These are phyloP conservation scores for Aspergillus eucalypticola DNA, from an alignment of 2,329 filamentous ascomycete species.

Conservation along the genomic window DNA sequence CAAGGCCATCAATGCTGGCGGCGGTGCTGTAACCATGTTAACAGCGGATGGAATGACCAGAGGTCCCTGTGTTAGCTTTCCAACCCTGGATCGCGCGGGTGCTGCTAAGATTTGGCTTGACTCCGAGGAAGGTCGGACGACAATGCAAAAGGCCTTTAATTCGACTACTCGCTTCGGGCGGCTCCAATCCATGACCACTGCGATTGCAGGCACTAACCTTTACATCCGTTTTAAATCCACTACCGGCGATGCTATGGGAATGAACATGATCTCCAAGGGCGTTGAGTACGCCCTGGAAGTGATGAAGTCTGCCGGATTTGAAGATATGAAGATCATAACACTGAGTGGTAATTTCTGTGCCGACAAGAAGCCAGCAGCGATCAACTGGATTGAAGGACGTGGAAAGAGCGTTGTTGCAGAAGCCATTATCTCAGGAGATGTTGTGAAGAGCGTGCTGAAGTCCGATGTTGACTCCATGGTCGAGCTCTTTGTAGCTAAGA, in stretches of 20 bases:
- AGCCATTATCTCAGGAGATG: conserved; percentile 86
- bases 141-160: conserved; percentile 93
- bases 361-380: conserved; percentile 96
- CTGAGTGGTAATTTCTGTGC: conserved; percentile 97
- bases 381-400: conserved; percentile 98
- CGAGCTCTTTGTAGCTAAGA: conserved; percentile 91
- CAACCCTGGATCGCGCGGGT: conserved; percentile 83
- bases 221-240: conserved; percentile 99
- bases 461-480: conserved; percentile 88
- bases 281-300: conserved; percentile 89
- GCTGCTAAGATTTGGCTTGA: conserved; percentile 96
- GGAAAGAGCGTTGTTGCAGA: conserved; percentile 97
- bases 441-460: conserved; percentile 87
- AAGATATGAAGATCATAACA: conserved; percentile 92
- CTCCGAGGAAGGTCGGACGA: conserved; percentile 76
- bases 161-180: conserved; percentile 93
- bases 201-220: conserved; percentile 89
- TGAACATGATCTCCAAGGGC: conserved; percentile 99
- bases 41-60: conserved; percentile 98
- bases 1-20: conserved; percentile 97
- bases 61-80: conserved; percentile 88
- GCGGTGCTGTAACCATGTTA: conserved; percentile 86
- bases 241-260: conserved; percentile 98
- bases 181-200: conserved; percentile 84
- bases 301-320: conserved; percentile 88